Conservation (phyloP, 2,329 filamentous ascomycete genomes). For the Pseudocercospora ulei region DNA sequence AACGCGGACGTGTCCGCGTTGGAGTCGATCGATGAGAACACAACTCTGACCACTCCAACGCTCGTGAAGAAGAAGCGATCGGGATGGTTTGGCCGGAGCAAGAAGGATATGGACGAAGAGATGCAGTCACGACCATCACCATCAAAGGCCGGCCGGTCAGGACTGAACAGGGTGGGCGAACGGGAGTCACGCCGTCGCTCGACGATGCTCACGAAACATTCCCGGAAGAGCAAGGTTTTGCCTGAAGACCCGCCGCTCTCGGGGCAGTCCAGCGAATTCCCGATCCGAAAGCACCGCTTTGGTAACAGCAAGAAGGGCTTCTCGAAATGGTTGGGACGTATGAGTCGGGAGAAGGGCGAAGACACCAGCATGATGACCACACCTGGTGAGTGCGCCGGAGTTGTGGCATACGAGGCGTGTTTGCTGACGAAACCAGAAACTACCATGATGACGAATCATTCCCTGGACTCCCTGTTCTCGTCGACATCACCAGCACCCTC, state of each 20-base stretch:
- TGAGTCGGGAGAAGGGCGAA: constrained; percentile 33
- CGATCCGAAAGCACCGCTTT: constrained; percentile 36
- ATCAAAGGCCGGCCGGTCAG: constrained; percentile 8
- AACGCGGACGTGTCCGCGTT: constrained; percentile 21
- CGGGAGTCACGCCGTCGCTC: constrained; percentile 20
- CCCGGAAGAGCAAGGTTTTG: constrained; percentile 23
- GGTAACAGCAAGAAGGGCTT: constrained; percentile 40
- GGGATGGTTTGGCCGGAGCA: constrained; percentile 39
- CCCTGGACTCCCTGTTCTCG: constrained; percentile 30
- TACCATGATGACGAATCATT: constrained; percentile 23
- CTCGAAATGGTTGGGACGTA: constrained; percentile 47
- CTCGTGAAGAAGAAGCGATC: constrained; percentile 39
- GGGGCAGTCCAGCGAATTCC: constrained; percentile 38
- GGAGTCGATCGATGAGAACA: constrained; percentile 29
- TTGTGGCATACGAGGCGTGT: not conserved
- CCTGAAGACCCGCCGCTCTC: constrained; percentile 28
- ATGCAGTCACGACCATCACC: not conserved
- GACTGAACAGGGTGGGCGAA: constrained; percentile 15
- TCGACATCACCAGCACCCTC: constrained; percentile 35
- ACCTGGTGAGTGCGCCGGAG: constrained; percentile 16
- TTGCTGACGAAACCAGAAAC: constrained; percentile 20
- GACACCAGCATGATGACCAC: constrained; percentile 17
- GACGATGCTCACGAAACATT: constrained; percentile 29
- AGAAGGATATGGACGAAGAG: constrained; percentile 22
- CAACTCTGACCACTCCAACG: constrained; percentile 21